Base-by-base conservation (phyloP, 2,329 filamentous ascomycete species). In the Fusarium camptoceras region DNA sequence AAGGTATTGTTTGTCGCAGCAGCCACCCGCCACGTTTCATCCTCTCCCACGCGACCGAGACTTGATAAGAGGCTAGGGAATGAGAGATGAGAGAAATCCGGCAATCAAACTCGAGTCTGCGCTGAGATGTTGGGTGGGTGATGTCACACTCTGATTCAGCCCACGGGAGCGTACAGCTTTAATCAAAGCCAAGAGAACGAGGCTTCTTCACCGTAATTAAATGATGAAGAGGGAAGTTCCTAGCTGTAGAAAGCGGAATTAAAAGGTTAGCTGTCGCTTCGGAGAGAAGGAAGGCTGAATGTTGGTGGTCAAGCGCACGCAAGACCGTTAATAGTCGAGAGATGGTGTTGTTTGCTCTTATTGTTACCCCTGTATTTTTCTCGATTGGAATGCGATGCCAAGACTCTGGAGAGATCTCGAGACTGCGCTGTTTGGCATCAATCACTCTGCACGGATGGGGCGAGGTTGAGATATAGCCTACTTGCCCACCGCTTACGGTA, bases 91-190 rank as follows among this genome's bases (percentile, higher is more conserved):
- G 12, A 27, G 34, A 41, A 31, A 27, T 18, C 16, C 15, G 41
- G 30, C 44, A 49, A 58, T 48, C 66, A 34, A 54, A 27, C 66
- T 64, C 57, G 54, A 70, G 48, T 59, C 66, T 67, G 62, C 54
- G 62, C 62, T 53, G 48, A 51, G 43, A 41, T 39, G 10, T 18
- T 34, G 34, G n/a, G 22, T 16, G 22, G 14, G 46, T 66, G 61
- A 44, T 56, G 44, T 58, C 44, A 55, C 20, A 43, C 50, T 41
- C 44, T 39, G 34, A 43, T 51, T 63, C 55, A 59, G 53, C 49
- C 18, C 42, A 42, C 51, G 57, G 67, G 62, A 56, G 31, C 55
- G 15, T 46, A 61, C 63, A 66, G 34, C 28, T 39, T 51, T 61
- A 48, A 34, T 53, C 20, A 59, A 59, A 55, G 18, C 51, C 8